Conservation (phyloP, 345 rosid genomes). For the Arabidopsis arenosa region DNA sequence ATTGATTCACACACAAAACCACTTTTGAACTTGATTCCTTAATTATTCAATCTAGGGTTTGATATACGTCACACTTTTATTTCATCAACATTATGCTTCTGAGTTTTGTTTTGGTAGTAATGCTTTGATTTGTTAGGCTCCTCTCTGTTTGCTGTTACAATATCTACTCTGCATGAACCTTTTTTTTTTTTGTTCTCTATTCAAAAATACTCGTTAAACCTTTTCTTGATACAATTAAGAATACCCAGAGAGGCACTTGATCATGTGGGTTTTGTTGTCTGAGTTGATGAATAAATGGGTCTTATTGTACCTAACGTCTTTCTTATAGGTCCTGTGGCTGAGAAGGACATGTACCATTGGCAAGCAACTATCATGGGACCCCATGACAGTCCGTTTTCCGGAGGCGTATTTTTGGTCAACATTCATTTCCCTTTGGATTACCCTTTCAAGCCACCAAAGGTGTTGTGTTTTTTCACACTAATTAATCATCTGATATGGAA, state of each 20-base stretch:
- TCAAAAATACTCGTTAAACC: not conserved
- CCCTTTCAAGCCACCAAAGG: slow-evolving; percentile 67
- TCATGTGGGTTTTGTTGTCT: not conserved
- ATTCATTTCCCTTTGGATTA: no score
- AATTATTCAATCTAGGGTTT: no score
- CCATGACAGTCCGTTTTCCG: slow-evolving; percentile 55
- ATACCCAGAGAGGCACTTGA: not conserved
- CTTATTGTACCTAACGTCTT: not conserved
- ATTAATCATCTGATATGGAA: not conserved
- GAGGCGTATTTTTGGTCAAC: slow-evolving; percentile 51
- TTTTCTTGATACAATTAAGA: not conserved
- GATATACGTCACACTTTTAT: no score
- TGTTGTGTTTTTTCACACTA: slow-evolving; percentile 40
- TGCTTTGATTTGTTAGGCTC: not conserved
- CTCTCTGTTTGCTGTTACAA: no score
- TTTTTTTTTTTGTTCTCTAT: not conserved
- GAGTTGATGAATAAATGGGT: not conserved
- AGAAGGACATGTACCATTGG: slow-evolving; percentile 68
- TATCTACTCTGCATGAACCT: not conserved
- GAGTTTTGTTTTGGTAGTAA: not conserved
- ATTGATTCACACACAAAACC: not conserved
- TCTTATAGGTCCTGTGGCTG: slow-evolving; percentile 55
- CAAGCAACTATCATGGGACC: slow-evolving; percentile 66
- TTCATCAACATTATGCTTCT: not conserved
- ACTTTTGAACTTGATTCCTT: no score